These are phyloP conservation scores for Lachnellula arida DNA, from an alignment of 2,329 filamentous ascomycete species.

Conservation along the genomic window DNA sequence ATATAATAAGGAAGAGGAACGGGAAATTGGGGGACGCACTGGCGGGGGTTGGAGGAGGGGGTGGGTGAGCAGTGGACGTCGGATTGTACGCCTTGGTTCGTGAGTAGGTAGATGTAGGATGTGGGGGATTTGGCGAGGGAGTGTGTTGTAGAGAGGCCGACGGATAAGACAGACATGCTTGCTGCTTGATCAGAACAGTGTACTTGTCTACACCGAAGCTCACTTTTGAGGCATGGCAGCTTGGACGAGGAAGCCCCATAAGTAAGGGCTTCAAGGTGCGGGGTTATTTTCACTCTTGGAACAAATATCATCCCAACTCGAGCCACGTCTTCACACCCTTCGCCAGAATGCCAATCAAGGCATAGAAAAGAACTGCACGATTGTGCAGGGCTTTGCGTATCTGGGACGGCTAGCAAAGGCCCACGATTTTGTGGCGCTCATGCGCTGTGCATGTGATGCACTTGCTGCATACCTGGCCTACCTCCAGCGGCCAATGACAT, in stretches of 20 bases:
- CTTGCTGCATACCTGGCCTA: background rate
- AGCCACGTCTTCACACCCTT: background rate
- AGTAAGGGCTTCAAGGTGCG: background rate
- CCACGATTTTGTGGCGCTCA: background rate
- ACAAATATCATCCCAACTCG: background rate
- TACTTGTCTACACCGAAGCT: background rate
- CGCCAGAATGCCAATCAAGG: background rate
- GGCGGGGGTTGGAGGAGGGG: background rate
- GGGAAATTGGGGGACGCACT: background rate
- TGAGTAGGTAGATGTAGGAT: slow-evolving; percentile 1
- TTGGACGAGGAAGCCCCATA: background rate
- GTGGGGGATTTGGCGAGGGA: background rate
- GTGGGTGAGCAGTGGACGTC: background rate
- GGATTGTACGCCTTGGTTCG: background rate
- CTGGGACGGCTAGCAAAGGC: background rate
- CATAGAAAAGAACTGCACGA: background rate
- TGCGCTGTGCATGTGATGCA: background rate
- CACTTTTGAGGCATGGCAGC: background rate
- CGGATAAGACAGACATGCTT: background rate
- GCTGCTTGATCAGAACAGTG: background rate
- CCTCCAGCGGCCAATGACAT: background rate
- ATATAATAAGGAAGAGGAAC: no score
- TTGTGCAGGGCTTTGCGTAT: background rate
- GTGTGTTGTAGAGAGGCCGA: slow-evolving; percentile 1
- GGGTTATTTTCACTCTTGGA: background rate